Base-by-base conservation (phyloP, 225 moss, liverwort and hornwort genomes). In the Polytrichum formosum region DNA sequence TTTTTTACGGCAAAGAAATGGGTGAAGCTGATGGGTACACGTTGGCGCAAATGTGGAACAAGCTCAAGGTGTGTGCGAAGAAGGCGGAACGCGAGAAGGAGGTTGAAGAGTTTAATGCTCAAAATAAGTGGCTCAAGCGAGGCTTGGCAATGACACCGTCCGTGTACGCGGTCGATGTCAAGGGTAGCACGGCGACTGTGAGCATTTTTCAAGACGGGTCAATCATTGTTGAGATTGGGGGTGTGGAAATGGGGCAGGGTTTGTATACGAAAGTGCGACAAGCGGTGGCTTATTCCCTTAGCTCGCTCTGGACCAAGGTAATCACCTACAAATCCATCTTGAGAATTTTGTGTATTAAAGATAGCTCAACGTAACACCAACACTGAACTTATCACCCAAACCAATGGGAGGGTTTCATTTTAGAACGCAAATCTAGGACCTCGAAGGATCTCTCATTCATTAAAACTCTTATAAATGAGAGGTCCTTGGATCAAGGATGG, bases 171-270 rank as follows among this genome's bases (percentile, higher is more conserved):
- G 35, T 27, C 8, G 1, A 26, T 13, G 4, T 21, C 0, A 0
- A 63, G 0, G 1, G 67, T 18, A 82, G 66, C 28, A n/a, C 46
- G 18, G 87, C 85, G 5, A 81, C 79, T 35, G 85, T 91, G 46
- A 89, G 79, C 56, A 25, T 79, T 6, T 87, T 79, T 16, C 63
- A 70, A 53, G 91, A 91, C 62, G 87, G 79, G n/a, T 91, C 89
- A 0, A 74, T 91, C 26, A 78, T 75, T 31, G 91, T 74, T 3
- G 89, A 87, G 67, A 83, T 81, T 21, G 89, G 85, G n/a, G 89
- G 91, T 27, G 75, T 87, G 67, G 91, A 89, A 65, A 82, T 89
- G 81, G 91, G 91, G 20, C 91, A 91, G 64, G 91, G 89, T 0
- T 64, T 91, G 62, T 83, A 79, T 64, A 91, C 89, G 5, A 91